Conservation (phyloP, 805 yeast species). For the Starmerella stigmatis region DNA sequence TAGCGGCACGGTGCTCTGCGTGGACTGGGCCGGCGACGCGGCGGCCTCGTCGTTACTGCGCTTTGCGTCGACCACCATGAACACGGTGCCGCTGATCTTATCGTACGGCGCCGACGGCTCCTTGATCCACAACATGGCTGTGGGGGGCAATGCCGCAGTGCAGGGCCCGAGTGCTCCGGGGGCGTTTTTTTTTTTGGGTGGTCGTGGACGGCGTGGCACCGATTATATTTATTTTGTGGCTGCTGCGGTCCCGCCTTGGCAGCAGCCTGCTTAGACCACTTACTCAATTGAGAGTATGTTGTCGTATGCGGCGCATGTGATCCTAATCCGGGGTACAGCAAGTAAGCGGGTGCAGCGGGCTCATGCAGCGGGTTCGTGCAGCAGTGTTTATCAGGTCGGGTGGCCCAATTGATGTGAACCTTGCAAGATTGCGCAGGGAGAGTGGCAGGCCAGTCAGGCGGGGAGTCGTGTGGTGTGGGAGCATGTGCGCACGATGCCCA, state of each 20-base stretch:
- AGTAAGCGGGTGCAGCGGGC: too few relatives aligned
- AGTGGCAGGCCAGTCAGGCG: too few relatives aligned
- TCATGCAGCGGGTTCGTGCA: too few relatives aligned
- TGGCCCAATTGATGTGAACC: too few relatives aligned
- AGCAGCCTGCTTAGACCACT: too few relatives aligned
- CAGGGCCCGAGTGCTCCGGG: not conserved
- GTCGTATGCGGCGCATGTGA: not conserved
- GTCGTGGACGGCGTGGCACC: too few relatives aligned
- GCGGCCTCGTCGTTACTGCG: not conserved
- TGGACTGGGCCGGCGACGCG: not conserved
- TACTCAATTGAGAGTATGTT: not conserved
- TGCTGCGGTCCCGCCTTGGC: conserved; percentile 1
- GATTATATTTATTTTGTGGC: too few relatives aligned
- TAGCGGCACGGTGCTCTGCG: conserved; percentile 25
- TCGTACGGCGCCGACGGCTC: conserved; percentile 32
- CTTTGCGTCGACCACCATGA: conserved; percentile 30
- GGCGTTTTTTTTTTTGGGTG: not conserved
- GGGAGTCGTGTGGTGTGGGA: too few relatives aligned
- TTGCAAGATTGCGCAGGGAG: too few relatives aligned
- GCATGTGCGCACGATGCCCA: too few relatives aligned
- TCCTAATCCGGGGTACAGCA: too few relatives aligned
- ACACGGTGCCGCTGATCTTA: conserved; percentile 43
- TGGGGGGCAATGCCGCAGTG: not conserved
- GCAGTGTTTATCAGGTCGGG: too few relatives aligned
- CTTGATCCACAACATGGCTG: conserved; percentile 32